Conservation (phyloP, 2,329 filamentous ascomycete species). For the Fusarium sororula region DNA sequence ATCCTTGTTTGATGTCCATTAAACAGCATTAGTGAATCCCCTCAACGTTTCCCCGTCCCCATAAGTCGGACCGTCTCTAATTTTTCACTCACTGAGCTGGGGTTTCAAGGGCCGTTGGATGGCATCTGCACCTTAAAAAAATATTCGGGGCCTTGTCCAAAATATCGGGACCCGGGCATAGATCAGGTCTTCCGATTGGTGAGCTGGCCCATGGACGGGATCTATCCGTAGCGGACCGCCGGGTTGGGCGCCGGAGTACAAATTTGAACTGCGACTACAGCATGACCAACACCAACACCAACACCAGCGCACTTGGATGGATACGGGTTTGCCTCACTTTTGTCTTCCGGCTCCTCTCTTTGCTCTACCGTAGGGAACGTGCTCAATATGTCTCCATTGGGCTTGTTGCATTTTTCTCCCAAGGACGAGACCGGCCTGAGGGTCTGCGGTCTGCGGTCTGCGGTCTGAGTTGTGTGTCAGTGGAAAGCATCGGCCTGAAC, state of each 20-base stretch:
- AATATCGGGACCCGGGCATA: conserved; percentile 15
- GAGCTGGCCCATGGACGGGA: conserved; percentile 6
- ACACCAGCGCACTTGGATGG: neutral
- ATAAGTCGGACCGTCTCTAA: conserved; percentile 21
- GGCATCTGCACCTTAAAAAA: conserved; percentile 11
- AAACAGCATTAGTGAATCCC: conserved; percentile 4
- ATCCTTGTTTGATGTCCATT: conserved; percentile 22
- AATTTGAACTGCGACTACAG: neutral
- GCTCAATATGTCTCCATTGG: neutral
- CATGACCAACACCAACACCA: neutral
- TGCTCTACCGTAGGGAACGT: neutral
- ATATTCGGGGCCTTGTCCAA: neutral
- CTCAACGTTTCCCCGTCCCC: conserved; percentile 3
- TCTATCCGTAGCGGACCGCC: conserved; percentile 33
- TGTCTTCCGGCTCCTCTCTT: neutral
- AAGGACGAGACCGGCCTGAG: conserved; percentile 8
- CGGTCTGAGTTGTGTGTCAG: neutral
- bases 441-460: neutral
- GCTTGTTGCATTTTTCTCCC: neutral
- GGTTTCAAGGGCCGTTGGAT: conserved; percentile 18
- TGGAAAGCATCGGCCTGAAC: conserved; percentile 10
- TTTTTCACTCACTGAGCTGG: conserved; percentile 8
- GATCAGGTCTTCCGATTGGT: conserved; percentile 25
- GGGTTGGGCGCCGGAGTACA: conserved; percentile 19
- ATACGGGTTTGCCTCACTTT: conserved; percentile 3